A percentile compares a stretch with the other conserved stretches of the same genome.
These are phyloP conservation scores for Hypoxylon intermedium DNA, from an alignment of 495 filamentous ascomycete genomes.

Conservation along the genomic window DNA sequence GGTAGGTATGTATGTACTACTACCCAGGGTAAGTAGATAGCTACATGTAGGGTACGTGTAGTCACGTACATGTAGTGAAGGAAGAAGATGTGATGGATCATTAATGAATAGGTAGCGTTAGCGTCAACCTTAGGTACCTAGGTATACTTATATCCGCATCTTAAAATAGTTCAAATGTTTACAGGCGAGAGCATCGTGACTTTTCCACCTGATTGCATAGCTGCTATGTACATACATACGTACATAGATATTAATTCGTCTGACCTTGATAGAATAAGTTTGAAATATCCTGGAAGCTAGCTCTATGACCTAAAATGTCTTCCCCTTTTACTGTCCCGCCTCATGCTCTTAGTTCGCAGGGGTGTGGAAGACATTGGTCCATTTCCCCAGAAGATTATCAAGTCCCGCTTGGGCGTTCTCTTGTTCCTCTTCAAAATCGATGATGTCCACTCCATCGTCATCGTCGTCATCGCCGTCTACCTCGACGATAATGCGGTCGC, in stretches of 20 bases:
- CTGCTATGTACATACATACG: background rate
- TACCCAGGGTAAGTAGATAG: too few species aligned
- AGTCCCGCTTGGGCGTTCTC: constrained; percentile 5
- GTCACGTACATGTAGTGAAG: background rate
- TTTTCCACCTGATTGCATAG: too few species aligned
- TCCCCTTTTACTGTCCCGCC: too few species aligned
- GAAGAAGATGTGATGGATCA: background rate
- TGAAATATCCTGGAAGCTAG: too few species aligned
- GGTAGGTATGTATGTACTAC: background rate
- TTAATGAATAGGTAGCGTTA: too few species aligned
- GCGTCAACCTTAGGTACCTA: too few species aligned
- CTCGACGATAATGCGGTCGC: too few species aligned
- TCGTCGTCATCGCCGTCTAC: background rate
- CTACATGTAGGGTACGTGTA: constrained; percentile 2
- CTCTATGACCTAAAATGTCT: too few species aligned
- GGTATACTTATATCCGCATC: background rate
- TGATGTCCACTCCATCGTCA: constrained; percentile 19
- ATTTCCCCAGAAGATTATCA: constrained; percentile 8
- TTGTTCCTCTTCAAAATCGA: constrained; percentile 27
- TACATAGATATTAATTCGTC: too few species aligned
- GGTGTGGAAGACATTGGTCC: constrained; percentile 13
- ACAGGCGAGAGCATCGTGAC: too few species aligned
- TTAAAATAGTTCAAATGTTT: too few species aligned
- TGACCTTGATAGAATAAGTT: too few species aligned
- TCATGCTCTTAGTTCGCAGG: background rate